Evolutionary conservation across 257 asterid genomes (phyloP).

Genomic region (Solanum sejunctum): DNA sequence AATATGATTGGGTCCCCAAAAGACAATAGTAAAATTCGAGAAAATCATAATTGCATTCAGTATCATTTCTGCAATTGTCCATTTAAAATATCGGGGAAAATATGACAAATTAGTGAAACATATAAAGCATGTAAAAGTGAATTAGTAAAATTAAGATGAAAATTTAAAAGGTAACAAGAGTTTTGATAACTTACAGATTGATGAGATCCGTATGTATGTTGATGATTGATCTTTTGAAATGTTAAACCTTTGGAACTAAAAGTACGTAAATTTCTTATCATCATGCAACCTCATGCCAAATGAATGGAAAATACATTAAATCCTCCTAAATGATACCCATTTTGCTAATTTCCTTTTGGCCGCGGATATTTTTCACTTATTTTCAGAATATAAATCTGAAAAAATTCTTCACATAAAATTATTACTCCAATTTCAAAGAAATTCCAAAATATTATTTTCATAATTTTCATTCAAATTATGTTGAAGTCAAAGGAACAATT

Average conservation of each 20-base stretch:
- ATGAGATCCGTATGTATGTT: not conserved
- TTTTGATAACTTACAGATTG: not conserved
- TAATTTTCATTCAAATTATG: no score
- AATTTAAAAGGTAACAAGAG: not conserved
- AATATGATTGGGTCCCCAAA: not conserved
- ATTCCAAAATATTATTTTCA: no score
- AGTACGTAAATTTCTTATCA: not conserved
- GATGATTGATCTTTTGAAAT: not conserved
- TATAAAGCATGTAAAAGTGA: not conserved
- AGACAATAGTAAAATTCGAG: not conserved
- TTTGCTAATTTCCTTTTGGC: not conserved
- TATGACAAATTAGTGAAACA: not conserved
- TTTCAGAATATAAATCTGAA: no score
- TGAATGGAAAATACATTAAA: not conserved
- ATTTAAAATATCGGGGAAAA: not conserved
- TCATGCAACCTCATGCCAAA: not conserved
- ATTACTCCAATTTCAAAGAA: no score
- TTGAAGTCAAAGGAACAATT: no score
- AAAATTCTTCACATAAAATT: no score
- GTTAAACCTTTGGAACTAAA: not conserved
- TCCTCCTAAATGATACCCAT: not conserved
- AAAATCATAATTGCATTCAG: not conserved
- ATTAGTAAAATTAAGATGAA: not conserved
- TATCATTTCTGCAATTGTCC: not conserved
- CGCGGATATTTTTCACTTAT: no score